Conservation (phyloP, 345 rosid species). For the Lagerstroemia speciosa region DNA sequence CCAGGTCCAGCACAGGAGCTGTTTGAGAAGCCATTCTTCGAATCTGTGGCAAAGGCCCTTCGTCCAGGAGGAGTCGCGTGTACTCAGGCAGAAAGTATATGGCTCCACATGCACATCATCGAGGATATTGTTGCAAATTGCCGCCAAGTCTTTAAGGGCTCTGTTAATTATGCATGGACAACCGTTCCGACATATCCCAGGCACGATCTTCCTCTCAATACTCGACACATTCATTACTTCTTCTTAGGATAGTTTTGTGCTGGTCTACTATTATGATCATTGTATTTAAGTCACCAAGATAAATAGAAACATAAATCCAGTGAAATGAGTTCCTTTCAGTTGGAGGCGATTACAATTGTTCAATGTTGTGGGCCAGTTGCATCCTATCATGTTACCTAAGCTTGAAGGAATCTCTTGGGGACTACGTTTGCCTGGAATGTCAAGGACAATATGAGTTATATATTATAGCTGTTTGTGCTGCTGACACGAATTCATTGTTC, state of each 20-base stretch:
- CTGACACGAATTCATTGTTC: conserved; percentile 5
- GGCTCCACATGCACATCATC: conserved; percentile 99
- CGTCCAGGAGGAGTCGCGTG: conserved; percentile 96
- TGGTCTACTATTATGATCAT: neutral
- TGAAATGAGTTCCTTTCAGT: neutral
- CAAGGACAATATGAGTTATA: neutral
- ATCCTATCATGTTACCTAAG: no score
- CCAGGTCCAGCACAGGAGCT: conserved; percentile 96
- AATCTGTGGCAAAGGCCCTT: conserved; percentile 76
- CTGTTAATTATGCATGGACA: conserved; percentile 95
- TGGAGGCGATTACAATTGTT: neutral
- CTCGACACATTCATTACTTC: neutral
- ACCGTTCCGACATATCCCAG: conserved; percentile 98
- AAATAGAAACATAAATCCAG: neutral
- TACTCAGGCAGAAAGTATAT: conserved; percentile 93
- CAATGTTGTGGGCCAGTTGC: neutral
- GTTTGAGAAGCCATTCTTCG: conserved; percentile 89
- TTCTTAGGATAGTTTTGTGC: neutral
- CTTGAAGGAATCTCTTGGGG: neutral
- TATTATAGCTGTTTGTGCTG: neutral
- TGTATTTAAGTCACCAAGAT: neutral
- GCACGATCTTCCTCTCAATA: conserved; percentile 17
- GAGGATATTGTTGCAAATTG: conserved; percentile 85
- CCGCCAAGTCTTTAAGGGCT: conserved; percentile 82
- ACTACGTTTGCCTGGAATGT: neutral